Base-by-base conservation (phyloP, 1,284 basidiomycete species). In the Marasmius fiardii region DNA sequence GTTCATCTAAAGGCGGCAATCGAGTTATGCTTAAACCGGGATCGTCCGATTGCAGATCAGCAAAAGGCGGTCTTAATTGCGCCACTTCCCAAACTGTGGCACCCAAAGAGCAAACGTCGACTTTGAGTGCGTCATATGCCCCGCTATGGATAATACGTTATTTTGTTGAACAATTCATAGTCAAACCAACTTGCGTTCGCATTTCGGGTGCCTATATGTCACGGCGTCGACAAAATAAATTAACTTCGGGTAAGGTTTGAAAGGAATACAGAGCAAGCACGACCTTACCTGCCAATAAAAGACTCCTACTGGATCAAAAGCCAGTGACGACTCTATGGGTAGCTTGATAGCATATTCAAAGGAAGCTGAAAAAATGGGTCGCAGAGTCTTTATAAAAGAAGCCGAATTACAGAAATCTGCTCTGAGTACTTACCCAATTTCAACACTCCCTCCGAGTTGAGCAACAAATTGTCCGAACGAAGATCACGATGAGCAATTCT, bases 11-110 rank as follows among this genome's bases (percentile, higher is more conserved):
- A 10, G 81, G 71, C 3, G 89, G 90, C 81, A 85, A 88, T 4
- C 82, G 79, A 21, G 83, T 75, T 6, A 74, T 77, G 5, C 53
- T 50, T 21, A 31, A 31, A 11, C 88, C 66, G 48, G 79, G 73
- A 52, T 82, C 75, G 1, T 80, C 72, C n/a, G n/a, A n/a, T n/a
- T n/a, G n/a, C n/a, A n/a, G n/a, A 55, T 82, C 79, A 4, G 80
- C 75, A 65, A 92, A 92, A 0, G 90, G 90, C 7, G 90, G 90
- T 53, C 81, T 74, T 16, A 82, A 79, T 65, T 91, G 79, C 0
- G 86, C 86, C 68, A 89, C 79, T 66, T 92, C 90, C 90, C 90
- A 92, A 0, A 88, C 76, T 0, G 90, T 92, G 1, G 90, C 90
- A 2, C 90, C 90, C 14, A 90, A 72, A 1, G 89, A 90, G 88